Evolutionary conservation across 1,284 basidiomycete genomes (phyloP).

Genomic region (Leccinum griseonigrum): DNA sequence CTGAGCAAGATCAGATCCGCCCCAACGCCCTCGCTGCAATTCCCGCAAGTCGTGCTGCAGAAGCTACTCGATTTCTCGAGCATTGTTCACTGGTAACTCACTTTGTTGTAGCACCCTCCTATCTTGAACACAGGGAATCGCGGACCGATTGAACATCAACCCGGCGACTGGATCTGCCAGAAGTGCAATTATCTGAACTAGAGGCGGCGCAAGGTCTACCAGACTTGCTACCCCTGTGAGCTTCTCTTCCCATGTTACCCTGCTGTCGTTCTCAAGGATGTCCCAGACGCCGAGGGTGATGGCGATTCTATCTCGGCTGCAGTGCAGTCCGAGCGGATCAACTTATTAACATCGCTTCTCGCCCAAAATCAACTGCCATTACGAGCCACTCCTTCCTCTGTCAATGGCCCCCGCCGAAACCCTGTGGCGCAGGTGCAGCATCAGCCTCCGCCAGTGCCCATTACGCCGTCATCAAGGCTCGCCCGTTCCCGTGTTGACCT

Average conservation of each 20-base stretch:
- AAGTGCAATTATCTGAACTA: slow-evolving; percentile 86
- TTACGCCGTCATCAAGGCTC: slow-evolving; percentile 34
- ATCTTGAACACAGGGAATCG: slow-evolving; percentile 88
- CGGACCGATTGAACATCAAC: slow-evolving; percentile 82
- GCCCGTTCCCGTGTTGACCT: slow-evolving; percentile 50
- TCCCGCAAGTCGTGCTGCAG: slow-evolving; percentile 41
- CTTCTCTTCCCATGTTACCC: slow-evolving; percentile 3
- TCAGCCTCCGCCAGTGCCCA: slow-evolving; percentile 24
- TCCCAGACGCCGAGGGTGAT: slow-evolving; percentile 74
- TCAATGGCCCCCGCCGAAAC: slow-evolving; percentile 40
- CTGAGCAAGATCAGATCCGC: slow-evolving; percentile 72
- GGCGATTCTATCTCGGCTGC: slow-evolving; percentile 78
- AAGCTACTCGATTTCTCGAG: slow-evolving; percentile 4
- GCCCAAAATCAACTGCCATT: slow-evolving; percentile 45
- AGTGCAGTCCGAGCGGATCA: slow-evolving; percentile 80
- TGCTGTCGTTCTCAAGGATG: slow-evolving; percentile 9
- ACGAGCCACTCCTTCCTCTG: slow-evolving; percentile 13
- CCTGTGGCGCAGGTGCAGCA: slow-evolving; percentile 45
- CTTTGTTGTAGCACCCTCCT: slow-evolving; percentile 59
- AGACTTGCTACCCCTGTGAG: slow-evolving; percentile 80
- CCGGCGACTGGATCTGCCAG: slow-evolving; percentile 87
- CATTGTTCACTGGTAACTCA: slow-evolving; percentile 39
- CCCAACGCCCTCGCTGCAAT: slow-evolving; percentile 52
- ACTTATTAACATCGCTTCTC: slow-evolving; percentile 67
- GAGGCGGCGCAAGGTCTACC: slow-evolving; percentile 83